phyloP scores from a whole-genome alignment of 2,329 filamentous ascomycete species.

The Xylaria sp. region DNA sequence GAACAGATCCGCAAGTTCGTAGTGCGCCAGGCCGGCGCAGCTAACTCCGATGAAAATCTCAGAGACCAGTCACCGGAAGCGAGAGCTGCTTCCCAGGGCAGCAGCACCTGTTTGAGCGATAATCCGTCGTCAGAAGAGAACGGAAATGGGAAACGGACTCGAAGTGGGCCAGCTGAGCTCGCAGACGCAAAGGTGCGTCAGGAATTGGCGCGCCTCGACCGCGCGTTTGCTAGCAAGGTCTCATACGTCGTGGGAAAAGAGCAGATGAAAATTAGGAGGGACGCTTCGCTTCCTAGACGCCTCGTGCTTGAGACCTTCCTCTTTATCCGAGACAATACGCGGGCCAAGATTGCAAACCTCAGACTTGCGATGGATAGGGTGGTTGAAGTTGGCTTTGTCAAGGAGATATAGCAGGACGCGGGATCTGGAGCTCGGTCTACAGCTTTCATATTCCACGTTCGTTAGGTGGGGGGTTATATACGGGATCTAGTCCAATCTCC shows the following conservation, averaged over 20 bases:
- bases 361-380: constrained; percentile 67
- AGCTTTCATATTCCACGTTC: neutral
- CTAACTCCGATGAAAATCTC: constrained; percentile 21
- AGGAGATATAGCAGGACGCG: constrained; percentile 60
- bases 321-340: constrained; percentile 72
- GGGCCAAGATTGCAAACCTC: constrained; percentile 73
- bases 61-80: constrained; percentile 26
- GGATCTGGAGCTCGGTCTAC: neutral
- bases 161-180: constrained; percentile 37
- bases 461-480: neutral
- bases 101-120: constrained; percentile 26
- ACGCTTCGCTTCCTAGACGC: constrained; percentile 53
- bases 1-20: constrained; percentile 66
- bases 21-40: constrained; percentile 47
- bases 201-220: constrained; percentile 57
- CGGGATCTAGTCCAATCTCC: neutral
- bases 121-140: neutral
- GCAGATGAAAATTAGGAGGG: constrained; percentile 61
- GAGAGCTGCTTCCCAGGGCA: constrained; percentile 15
- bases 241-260: constrained; percentile 71
- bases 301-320: constrained; percentile 65
- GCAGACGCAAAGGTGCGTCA: constrained; percentile 44
- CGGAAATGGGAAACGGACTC: constrained; percentile 24
- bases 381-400: constrained; percentile 76
- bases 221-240: constrained; percentile 59